phyloP scores from a whole-genome alignment of 2,329 filamentous ascomycete species.

The Ophiostoma sp. region DNA sequence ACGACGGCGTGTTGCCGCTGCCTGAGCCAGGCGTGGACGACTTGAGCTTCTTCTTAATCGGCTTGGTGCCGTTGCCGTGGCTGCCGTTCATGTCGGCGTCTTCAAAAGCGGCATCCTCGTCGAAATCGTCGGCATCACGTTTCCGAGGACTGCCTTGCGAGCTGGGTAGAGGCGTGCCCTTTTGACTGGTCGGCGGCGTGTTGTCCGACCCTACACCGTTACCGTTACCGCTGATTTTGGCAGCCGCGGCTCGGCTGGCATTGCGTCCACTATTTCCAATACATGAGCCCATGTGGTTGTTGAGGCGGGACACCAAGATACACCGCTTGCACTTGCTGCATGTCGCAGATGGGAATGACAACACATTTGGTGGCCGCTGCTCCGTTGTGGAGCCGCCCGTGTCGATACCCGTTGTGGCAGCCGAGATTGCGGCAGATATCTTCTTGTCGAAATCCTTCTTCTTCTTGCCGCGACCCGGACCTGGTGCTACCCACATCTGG shows the following conservation, averaged over 20 bases:
- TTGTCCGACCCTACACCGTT: conserved; percentile 48
- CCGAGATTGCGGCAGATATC: conserved; percentile 35
- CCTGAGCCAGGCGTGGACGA: conserved; percentile 26
- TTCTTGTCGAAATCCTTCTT: conserved; percentile 70
- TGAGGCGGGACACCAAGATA: conserved; percentile 59
- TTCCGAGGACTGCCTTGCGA: conserved; percentile 55
- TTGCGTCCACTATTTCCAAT: conserved; percentile 62
- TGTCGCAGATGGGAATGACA: conserved; percentile 60
- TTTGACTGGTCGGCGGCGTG: conserved; percentile 59
- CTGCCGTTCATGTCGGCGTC: conserved; percentile 30
- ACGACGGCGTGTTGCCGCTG: conserved; percentile 20
- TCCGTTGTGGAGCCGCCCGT: conserved; percentile 42
- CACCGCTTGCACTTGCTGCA: conserved; percentile 64
- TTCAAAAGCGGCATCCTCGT: conserved; percentile 48
- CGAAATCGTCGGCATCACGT: conserved; percentile 50
- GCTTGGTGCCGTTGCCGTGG: conserved; percentile 30
- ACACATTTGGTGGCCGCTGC: conserved; percentile 55
- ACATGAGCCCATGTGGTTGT: conserved; percentile 64
- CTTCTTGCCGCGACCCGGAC: conserved; percentile 67
- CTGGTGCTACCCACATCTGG: conserved; percentile 70
- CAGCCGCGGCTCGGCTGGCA: conserved; percentile 56
- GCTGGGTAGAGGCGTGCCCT: conserved; percentile 53
- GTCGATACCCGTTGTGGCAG: conserved; percentile 38
- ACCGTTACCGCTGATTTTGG: conserved; percentile 57
- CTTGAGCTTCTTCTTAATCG: conserved; percentile 54